Conservation (phyloP, 208 protist genomes). For the Trypanosomatidae sp. region DNA sequence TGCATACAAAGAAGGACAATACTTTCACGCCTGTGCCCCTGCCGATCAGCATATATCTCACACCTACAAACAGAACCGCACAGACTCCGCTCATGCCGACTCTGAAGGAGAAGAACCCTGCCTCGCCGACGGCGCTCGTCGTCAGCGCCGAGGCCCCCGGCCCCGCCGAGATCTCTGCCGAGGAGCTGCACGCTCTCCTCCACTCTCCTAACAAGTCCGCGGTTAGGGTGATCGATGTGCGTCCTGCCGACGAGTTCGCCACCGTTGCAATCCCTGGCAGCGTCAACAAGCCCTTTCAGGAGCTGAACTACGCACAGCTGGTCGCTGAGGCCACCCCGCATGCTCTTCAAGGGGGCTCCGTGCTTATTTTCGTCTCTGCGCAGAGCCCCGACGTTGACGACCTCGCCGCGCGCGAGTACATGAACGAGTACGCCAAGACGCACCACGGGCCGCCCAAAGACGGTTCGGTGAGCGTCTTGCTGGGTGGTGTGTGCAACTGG, state of each 20-base stretch:
- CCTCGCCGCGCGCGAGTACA: slow-evolving; percentile 48
- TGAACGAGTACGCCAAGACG: slow-evolving; percentile 30
- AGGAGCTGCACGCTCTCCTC: slow-evolving; percentile 26
- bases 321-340: slow-evolving; percentile 2
- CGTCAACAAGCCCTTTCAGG: slow-evolving; percentile 43
- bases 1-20: no score
- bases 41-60: no score
- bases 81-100: no score
- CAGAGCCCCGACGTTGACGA: slow-evolving; percentile 61
- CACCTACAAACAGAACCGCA: no score
- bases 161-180: slow-evolving; percentile 26
- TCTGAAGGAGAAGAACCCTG: no score
- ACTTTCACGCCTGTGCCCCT: no score
- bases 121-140: no score
- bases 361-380: slow-evolving; percentile 48
- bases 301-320: slow-evolving; percentile 27
- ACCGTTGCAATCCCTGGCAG: slow-evolving; percentile 34
- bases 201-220: slow-evolving; percentile 7
- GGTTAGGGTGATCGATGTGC: slow-evolving; percentile 36
- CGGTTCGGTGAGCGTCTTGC: slow-evolving; percentile 27
- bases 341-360: slow-evolving; percentile 1
- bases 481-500: no score
- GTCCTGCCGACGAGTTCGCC: slow-evolving; percentile 39
- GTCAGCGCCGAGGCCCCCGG: no score
- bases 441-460: slow-evolving; percentile 10